Percentiles rank a stretch among this genome's conserved stretches.
These are phyloP conservation scores for Alternaria burnsii DNA, from an alignment of 2,329 filamentous ascomycete species.

Conservation along the genomic window DNA sequence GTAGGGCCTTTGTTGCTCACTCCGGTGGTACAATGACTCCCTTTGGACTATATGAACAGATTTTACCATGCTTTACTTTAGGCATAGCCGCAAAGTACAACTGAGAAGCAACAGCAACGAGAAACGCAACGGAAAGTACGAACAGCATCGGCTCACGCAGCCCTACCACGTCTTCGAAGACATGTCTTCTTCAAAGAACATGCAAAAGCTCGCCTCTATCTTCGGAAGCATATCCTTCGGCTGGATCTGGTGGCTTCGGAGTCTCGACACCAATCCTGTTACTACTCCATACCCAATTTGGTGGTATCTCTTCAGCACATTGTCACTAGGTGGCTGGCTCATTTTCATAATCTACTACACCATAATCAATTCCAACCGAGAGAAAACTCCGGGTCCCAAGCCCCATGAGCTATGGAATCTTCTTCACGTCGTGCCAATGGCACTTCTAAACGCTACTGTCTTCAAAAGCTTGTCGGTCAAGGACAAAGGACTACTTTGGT, in stretches of 20 bases:
- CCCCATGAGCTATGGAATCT: neutral
- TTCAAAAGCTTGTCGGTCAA: conserved; percentile 1
- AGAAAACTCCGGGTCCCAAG: neutral
- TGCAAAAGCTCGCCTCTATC: neutral
- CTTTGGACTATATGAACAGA: neutral
- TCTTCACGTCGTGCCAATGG: neutral
- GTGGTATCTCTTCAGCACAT: neutral
- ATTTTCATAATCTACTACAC: neutral
- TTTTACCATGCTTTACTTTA: no score
- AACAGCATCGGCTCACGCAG: neutral
- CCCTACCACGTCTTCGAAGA: neutral
- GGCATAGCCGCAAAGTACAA: neutral
- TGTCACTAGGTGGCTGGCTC: neutral
- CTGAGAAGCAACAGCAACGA: neutral
- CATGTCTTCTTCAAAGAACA: neutral
- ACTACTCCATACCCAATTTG: neutral
- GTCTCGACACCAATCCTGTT: neutral
- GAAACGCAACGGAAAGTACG: neutral
- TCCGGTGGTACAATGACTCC: conserved; percentile 1
- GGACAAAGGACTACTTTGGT: conserved; percentile 20
- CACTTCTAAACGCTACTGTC: conserved; percentile 10
- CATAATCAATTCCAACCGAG: neutral
- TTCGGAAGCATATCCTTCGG: neutral
- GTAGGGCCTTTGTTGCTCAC: neutral
- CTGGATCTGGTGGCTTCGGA: neutral